These are phyloP conservation scores for Cylindrotheca closterium DNA, from an alignment of 108 stramenopile genomes.

Conservation along the genomic window DNA sequence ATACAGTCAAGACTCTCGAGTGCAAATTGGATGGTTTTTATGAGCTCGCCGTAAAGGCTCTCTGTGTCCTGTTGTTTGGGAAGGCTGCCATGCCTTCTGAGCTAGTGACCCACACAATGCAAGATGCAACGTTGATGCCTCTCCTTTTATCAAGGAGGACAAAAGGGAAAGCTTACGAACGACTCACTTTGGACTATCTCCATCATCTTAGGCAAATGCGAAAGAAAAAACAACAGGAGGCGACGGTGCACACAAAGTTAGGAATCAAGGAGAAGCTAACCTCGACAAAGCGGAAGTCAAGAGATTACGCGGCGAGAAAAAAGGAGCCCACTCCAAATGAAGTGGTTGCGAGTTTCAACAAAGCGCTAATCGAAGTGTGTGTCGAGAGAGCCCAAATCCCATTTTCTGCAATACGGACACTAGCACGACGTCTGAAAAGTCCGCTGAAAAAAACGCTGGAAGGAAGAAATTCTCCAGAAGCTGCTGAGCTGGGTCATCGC, in stretches of 20 bases:
- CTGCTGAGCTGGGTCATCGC: constrained; percentile 51
- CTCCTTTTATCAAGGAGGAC: constrained; percentile 59
- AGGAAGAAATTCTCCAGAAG: constrained; percentile 35
- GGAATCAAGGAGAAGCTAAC: constrained; percentile 6
- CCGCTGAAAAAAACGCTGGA: constrained; percentile 52
- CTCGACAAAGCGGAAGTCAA: constrained; percentile 15
- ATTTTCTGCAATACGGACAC: constrained; percentile 63
- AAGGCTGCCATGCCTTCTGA: neutral
- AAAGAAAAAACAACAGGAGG: constrained; percentile 7
- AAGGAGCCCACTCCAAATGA: constrained; percentile 11
- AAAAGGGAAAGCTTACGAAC: constrained; percentile 79
- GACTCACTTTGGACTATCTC: constrained; percentile 66
- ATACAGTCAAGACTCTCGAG: constrained; percentile 67
- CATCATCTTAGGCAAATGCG: constrained; percentile 40
- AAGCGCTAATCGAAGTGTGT: constrained; percentile 12
- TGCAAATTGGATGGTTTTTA: constrained; percentile 42
- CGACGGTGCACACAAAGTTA: constrained; percentile 12
- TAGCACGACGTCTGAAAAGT: constrained; percentile 60
- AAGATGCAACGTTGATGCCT: constrained; percentile 1
- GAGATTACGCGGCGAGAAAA: no score
- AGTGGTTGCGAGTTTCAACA: constrained; percentile 9
- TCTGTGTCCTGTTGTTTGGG: constrained; percentile 51
- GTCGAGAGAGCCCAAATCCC: constrained; percentile 46
- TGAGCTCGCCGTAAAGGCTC: constrained; percentile 36
- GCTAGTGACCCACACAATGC: constrained; percentile 1